Evolutionary conservation across 148 eudicot species (phyloP).

Genomic region (Rhododendron griersonianum): DNA sequence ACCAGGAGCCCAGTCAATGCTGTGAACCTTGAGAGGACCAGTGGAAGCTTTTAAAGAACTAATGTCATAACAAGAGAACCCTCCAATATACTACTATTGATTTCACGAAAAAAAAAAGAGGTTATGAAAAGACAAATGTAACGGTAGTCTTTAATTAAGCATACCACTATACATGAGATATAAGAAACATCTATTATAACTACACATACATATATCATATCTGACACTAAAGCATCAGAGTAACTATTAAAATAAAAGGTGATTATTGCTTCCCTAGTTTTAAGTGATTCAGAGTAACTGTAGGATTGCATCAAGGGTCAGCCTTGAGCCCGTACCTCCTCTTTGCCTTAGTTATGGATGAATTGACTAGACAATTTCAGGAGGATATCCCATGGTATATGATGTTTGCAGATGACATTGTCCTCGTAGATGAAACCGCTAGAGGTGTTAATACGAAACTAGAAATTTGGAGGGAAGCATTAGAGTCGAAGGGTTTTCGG

Average conservation of each 20-base stretch:
- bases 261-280: background rate
- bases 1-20: slow-evolving; percentile 47
- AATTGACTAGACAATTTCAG: too few relatives aligned
- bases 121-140: background rate
- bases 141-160: background rate
- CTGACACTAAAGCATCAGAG: background rate
- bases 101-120: slow-evolving; percentile 46
- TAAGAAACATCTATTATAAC: background rate
- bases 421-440: too few relatives aligned
- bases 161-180: background rate
- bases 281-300: slow-evolving; percentile 3
- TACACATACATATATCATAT: background rate
- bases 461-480: too few relatives aligned
- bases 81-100: slow-evolving; percentile 62
- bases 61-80: slow-evolving; percentile 80
- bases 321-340: too few relatives aligned
- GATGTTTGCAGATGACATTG: too few relatives aligned
- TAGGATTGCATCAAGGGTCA: too few relatives aligned
- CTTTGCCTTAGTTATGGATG: too few relatives aligned
- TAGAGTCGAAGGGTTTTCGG: too few relatives aligned
- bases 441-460: too few relatives aligned
- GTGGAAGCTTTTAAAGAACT: slow-evolving; percentile 62
- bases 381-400: too few relatives aligned
- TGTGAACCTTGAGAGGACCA: slow-evolving; percentile 76
- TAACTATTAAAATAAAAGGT: background rate